Conservation (phyloP, 2,329 filamentous ascomycete genomes). For the Aureobasidium musti region DNA sequence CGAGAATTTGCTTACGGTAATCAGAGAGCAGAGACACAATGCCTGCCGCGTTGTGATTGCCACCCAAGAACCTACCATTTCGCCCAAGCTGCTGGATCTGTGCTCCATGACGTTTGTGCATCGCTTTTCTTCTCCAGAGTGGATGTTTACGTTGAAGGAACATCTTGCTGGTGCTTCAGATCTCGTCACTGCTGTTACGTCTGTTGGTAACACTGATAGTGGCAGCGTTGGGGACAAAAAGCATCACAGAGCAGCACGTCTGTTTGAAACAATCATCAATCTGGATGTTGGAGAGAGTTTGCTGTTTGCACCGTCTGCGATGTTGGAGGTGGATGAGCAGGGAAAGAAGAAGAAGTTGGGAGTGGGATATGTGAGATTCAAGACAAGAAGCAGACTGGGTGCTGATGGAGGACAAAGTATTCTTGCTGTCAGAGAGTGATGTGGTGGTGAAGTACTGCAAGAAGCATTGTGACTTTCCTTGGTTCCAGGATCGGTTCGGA, state of each 20-base stretch:
- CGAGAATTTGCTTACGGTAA: slow-evolving; percentile 60
- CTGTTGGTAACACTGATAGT: no score
- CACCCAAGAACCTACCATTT: slow-evolving; percentile 75
- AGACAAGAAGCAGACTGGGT: slow-evolving; percentile 37
- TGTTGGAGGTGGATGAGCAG: slow-evolving; percentile 33
- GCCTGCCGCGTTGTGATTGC: slow-evolving; percentile 68
- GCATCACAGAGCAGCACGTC: slow-evolving; percentile 26
- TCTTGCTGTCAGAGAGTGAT: slow-evolving; percentile 33
- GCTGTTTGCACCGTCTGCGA: slow-evolving; percentile 39
- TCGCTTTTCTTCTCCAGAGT: slow-evolving; percentile 67
- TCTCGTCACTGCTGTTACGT: slow-evolving; percentile 19
- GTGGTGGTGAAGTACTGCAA: not conserved
- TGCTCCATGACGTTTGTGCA: slow-evolving; percentile 73
- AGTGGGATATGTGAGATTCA: slow-evolving; percentile 34
- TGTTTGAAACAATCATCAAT: slow-evolving; percentile 39
- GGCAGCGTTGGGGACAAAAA: not conserved
- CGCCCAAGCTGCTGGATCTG: slow-evolving; percentile 67
- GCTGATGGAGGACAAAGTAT: slow-evolving; percentile 37
- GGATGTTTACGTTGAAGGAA: slow-evolving; percentile 54
- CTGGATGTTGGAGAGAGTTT: slow-evolving; percentile 40
- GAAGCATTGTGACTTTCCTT: not conserved
- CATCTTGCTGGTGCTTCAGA: slow-evolving; percentile 52
- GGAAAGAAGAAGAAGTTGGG: slow-evolving; percentile 35
- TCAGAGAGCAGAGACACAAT: slow-evolving; percentile 71
- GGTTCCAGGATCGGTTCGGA: not conserved